These are phyloP conservation scores for Cyanidiococcus yangmingshanensis DNA, from an alignment of 23 red algal genomes.

Conservation along the genomic window DNA sequence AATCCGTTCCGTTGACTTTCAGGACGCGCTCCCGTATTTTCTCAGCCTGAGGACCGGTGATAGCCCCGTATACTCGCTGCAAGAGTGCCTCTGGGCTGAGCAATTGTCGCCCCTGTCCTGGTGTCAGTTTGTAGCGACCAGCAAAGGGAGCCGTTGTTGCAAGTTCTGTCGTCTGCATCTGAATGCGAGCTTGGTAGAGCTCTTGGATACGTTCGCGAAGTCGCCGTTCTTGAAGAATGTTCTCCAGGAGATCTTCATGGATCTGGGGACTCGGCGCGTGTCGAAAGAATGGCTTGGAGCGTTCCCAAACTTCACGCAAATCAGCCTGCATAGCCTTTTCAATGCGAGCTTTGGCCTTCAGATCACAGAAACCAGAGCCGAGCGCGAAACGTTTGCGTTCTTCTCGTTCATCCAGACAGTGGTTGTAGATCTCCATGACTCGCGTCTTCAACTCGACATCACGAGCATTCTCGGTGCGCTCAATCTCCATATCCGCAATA, in stretches of 20 bases:
- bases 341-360: slow-evolving; percentile 38
- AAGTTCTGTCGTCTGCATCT: slow-evolving; percentile 24
- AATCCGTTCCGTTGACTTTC: not conserved
- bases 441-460: slow-evolving; percentile 75
- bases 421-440: slow-evolving; percentile 85
- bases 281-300: slow-evolving; percentile 59
- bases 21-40: slow-evolving; percentile 6
- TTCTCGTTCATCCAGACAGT: slow-evolving; percentile 61
- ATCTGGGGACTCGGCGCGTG: slow-evolving; percentile 44
- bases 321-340: slow-evolving; percentile 64
- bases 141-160: slow-evolving; percentile 21
- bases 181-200: slow-evolving; percentile 32
- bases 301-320: slow-evolving; percentile 65
- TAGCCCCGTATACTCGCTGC: not conserved
- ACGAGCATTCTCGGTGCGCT: slow-evolving; percentile 40
- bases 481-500: slow-evolving; percentile 81
- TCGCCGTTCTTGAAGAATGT: slow-evolving; percentile 50
- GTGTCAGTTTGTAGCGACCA: not conserved
- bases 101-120: not conserved
- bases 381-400: slow-evolving; percentile 72
- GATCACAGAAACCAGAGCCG: slow-evolving; percentile 50
- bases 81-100: not conserved
- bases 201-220: slow-evolving; percentile 43
- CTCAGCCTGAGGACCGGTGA: not conserved
- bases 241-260: slow-evolving; percentile 39